A percentile compares a stretch with the other conserved stretches of the same genome.
These are phyloP conservation scores for Pseudohyphozyma bogoriensis DNA, from an alignment of 768 basidiomycete genomes.

Conservation along the genomic window DNA sequence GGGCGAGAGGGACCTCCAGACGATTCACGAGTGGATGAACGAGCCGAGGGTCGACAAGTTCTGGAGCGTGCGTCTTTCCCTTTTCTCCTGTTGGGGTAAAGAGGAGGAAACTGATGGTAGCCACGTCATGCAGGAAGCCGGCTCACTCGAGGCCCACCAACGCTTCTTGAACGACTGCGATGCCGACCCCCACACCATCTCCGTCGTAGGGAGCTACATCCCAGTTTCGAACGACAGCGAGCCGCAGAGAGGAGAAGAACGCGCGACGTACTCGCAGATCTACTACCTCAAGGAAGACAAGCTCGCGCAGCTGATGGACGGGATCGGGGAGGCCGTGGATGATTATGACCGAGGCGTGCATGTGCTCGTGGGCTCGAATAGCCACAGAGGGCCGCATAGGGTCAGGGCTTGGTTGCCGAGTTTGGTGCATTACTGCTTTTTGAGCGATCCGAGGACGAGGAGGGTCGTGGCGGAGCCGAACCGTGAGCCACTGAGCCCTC, in stretches of 20 bases:
- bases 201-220: slow-evolving; percentile 24
- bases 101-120: no score
- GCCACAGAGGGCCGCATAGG: slow-evolving; percentile 26
- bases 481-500: no score
- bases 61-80: slow-evolving; percentile 18
- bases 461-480: slow-evolving; percentile 29
- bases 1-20: slow-evolving; percentile 15
- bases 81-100: no score
- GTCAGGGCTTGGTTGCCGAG: slow-evolving; percentile 28
- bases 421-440: slow-evolving; percentile 28
- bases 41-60: slow-evolving; percentile 25
- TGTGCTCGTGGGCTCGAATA: slow-evolving; percentile 26
- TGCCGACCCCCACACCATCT: slow-evolving; percentile 13
- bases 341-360: slow-evolving; percentile 28
- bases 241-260: neutral
- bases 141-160: slow-evolving; percentile 18
- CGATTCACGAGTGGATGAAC: slow-evolving; percentile 26
- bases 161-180: slow-evolving; percentile 8
- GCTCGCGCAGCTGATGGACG: slow-evolving; percentile 12
- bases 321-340: slow-evolving; percentile 3
- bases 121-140: slow-evolving; percentile 8
- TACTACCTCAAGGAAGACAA: slow-evolving; percentile 30
- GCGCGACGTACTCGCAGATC: slow-evolving; percentile 23
- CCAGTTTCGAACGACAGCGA: neutral
- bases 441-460: slow-evolving; percentile 24